phyloP scores from a whole-genome alignment of 306 rosid genomes.

The Malus orientalis region DNA sequence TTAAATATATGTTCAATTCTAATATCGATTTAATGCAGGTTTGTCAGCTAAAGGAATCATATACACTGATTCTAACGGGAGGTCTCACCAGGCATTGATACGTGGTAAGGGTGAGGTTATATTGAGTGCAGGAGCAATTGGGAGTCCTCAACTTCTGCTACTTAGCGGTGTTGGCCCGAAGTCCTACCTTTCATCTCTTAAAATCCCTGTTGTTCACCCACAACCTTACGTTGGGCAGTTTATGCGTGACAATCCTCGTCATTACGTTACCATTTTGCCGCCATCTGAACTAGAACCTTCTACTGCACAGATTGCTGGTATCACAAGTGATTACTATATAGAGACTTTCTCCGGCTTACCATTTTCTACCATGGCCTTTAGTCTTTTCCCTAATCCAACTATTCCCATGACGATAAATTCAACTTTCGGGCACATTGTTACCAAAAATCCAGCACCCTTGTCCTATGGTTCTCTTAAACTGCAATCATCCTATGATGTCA shows the following conservation, averaged over 20 bases:
- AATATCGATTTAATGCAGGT: too few relatives aligned
- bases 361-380: neutral
- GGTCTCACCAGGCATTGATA: constrained; percentile 2
- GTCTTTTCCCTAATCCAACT: neutral
- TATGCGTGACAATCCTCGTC: constrained; percentile 27
- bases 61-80: neutral
- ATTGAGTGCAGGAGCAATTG: constrained; percentile 17
- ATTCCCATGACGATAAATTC: neutral
- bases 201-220: constrained; percentile 3
- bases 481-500: neutral
- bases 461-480: neutral
- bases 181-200: constrained; percentile 13
- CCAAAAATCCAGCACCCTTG: neutral
- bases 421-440: neutral
- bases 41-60: too few relatives aligned
- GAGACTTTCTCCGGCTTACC: neutral
- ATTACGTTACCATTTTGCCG: neutral
- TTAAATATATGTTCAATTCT: too few relatives aligned
- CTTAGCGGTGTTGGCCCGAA: constrained; percentile 15
- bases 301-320: neutral
- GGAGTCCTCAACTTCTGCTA: constrained; percentile 25
- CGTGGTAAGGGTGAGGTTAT: constrained; percentile 15
- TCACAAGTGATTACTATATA: neutral
- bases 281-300: neutral
- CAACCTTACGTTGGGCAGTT: constrained; percentile 13